Base-by-base conservation (phyloP, 768 basidiomycete species). In the Boletus vinaceobasis region DNA sequence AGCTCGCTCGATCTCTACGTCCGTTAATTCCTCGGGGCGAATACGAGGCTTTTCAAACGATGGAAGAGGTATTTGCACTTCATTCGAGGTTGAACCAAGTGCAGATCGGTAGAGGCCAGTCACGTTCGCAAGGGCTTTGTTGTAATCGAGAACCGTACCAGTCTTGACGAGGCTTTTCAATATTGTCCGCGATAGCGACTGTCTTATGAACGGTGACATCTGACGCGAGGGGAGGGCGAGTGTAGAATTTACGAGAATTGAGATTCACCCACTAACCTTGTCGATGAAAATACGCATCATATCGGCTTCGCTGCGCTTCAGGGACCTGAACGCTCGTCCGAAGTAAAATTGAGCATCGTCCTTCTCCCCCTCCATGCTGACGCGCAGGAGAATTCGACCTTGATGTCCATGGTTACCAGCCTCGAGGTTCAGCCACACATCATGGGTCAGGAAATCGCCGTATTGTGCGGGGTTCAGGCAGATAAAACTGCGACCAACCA, bases 281-380 rank as follows among this genome's bases (percentile, higher is more conserved):
- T 99, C 97, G 53, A 98, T 88, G 71, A 98, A 96, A 35, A 90
- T 90, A 11, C 95, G 80, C 50, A 94, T 82, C 96, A 99, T 98
- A 65, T 99, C 96, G 23, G 82, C 85, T 67, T 98, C 93, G 0
- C 93, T 91, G 32, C 94, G 78, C 73, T 98, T 98, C 61, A 99
- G 70, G 37, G 87, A 92, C 43, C 96, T 80, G 79, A 99, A 99
- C 4, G 88, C 96, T 32, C 94, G 81, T 27, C 97, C 97, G 65
- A 98, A 99, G 77, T 90, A 95, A 77, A 97, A 99, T 61, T 90
- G 90, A 8, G 93, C 91, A 68, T 99, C 97, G 63, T 97, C 94
- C 73, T 96, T 94, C 79, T 98, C 97, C 50, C 95, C 94, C 66
- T 99, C 97, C 94, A 98, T 97, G 66, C 93, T 95, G 54, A 98